A percentile compares a stretch with the other conserved stretches of the same genome.
Evolutionary conservation across 1,284 basidiomycete species (phyloP).

Genomic region (Ceratobasidium sp.): DNA sequence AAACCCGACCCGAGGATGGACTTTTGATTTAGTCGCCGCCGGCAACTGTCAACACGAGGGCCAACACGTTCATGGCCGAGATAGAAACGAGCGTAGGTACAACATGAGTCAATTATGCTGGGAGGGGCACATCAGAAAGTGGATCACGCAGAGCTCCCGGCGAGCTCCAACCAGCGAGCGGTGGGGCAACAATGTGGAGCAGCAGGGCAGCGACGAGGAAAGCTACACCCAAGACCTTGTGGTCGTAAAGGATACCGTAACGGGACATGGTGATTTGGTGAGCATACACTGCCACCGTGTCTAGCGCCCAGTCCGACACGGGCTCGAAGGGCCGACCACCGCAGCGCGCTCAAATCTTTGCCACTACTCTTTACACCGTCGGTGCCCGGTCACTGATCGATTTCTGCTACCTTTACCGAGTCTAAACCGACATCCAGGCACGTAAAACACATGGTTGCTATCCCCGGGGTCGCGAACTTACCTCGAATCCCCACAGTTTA

Average conservation of each 20-base stretch:
- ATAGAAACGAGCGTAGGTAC: not conserved
- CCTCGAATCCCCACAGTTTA: not conserved
- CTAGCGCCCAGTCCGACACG: conserved; percentile 22
- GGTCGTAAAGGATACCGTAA: conserved; percentile 18
- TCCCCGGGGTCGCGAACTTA: not conserved
- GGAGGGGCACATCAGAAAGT: not conserved
- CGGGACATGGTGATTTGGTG: not conserved
- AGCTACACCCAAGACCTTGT: not conserved
- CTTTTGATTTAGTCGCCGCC: conserved; percentile 3
- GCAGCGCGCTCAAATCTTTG: conserved; percentile 14
- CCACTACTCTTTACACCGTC: not conserved
- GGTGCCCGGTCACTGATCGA: not conserved
- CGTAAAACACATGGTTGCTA: not conserved
- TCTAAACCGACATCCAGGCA: not conserved
- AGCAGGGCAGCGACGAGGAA: not conserved
- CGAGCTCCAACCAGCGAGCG: not conserved
- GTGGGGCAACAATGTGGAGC: not conserved
- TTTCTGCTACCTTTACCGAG: not conserved
- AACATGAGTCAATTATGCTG: not conserved
- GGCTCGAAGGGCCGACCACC: conserved; percentile 7
- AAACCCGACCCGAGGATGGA: not conserved
- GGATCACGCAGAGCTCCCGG: not conserved
- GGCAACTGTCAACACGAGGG: not conserved
- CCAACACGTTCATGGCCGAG: not conserved
- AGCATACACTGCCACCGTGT: conserved; percentile 8